phyloP scores from a whole-genome alignment of 2,329 filamentous ascomycete genomes.

The Ramichloridium luteum region DNA sequence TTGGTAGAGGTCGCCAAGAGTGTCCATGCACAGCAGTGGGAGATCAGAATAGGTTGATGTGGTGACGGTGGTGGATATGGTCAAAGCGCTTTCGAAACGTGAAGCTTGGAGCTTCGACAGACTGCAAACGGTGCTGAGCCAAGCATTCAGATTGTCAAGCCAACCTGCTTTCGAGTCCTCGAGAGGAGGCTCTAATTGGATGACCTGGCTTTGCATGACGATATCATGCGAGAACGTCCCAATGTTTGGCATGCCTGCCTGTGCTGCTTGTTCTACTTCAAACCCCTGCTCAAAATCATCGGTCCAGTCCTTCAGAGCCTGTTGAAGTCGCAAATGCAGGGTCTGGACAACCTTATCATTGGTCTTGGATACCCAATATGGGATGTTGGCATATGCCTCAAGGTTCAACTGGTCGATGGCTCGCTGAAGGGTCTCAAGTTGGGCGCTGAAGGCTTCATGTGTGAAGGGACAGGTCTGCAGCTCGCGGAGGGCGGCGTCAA shows the following conservation, averaged over 20 bases:
- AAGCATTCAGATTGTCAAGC: conserved; percentile 84
- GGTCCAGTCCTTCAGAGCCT: conserved; percentile 79
- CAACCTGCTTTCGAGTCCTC: conserved; percentile 87
- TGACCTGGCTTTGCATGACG: conserved; percentile 95
- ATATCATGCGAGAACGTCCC: conserved; percentile 75
- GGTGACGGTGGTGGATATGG: conserved; percentile 47
- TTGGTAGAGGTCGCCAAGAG: conserved; percentile 67
- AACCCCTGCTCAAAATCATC: conserved; percentile 56
- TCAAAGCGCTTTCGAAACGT: conserved; percentile 77
- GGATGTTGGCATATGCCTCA: conserved; percentile 88
- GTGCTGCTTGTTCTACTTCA: conserved; percentile 15
- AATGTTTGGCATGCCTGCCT: conserved; percentile 51
- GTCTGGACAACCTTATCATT: conserved; percentile 75
- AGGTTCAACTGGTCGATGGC: conserved; percentile 93
- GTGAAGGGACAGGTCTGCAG: conserved; percentile 78
- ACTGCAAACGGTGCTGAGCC: conserved; percentile 87
- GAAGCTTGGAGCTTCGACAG: conserved; percentile 89
- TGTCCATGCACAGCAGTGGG: conserved; percentile 67
- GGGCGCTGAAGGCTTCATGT: conserved; percentile 61
- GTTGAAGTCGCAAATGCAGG: conserved; percentile 68
- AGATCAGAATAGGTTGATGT: conserved; percentile 71
- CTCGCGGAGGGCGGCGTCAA: conserved; percentile 71
- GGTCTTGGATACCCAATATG: conserved; percentile 77
- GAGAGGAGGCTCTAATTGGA: conserved; percentile 87
- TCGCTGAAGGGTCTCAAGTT: conserved; percentile 75